Percentiles rank a stretch among this genome's conserved stretches.
phyloP scores from a whole-genome alignment of 352 stramenopile species.

The Phytophthora chlamydospora region DNA sequence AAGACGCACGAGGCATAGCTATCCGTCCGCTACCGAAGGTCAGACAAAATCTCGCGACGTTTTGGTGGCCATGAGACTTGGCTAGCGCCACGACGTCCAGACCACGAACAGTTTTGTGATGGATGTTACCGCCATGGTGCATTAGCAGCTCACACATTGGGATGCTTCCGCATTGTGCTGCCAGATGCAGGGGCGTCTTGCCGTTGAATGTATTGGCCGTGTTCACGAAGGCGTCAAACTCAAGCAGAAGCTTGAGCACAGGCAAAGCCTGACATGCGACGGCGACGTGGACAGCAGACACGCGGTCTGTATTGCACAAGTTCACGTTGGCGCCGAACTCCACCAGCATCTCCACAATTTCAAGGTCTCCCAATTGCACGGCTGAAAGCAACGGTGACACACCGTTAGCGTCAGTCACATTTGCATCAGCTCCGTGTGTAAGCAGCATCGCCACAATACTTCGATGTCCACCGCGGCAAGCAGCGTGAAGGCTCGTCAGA shows the following conservation, averaged over 20 bases:
- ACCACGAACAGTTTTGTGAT: constrained; percentile 34
- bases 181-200: constrained; percentile 67
- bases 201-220: constrained; percentile 50
- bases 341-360: constrained; percentile 55
- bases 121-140: constrained; percentile 36
- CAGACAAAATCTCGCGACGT: constrained; percentile 39
- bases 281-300: constrained; percentile 58
- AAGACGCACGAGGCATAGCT: not conserved
- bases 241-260: constrained; percentile 50
- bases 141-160: constrained; percentile 60
- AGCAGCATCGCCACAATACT: constrained; percentile 57
- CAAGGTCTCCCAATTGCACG: constrained; percentile 51
- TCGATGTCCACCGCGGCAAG: constrained; percentile 48
- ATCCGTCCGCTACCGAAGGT: constrained; percentile 15
- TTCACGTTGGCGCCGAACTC: constrained; percentile 59
- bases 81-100: constrained; percentile 36
- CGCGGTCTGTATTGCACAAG: constrained; percentile 41
- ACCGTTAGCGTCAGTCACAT: constrained; percentile 41
- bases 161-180: constrained; percentile 54
- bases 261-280: constrained; percentile 48
- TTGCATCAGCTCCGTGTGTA: constrained; percentile 48
- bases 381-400: constrained; percentile 61
- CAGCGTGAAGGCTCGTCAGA: constrained; percentile 51
- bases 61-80: constrained; percentile 34
- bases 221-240: constrained; percentile 58